Evolutionary conservation across 1,284 basidiomycete species (phyloP), one percentile per base, ranked within the genome.

Genomic region (Cryptococcus amylolentus): DNA sequence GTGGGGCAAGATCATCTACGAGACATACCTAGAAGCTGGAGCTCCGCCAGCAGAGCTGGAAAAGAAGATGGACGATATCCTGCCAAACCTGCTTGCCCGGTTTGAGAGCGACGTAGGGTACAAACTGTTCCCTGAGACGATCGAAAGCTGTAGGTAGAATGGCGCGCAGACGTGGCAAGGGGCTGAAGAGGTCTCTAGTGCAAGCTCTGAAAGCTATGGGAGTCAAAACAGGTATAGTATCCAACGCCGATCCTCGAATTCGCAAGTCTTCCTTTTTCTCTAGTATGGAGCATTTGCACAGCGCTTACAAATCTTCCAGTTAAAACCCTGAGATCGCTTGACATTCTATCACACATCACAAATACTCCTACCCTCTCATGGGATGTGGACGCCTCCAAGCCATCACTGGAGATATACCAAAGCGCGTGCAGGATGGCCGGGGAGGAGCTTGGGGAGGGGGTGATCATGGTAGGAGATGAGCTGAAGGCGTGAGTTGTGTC

Each of bases 401-500:
- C 77, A 5, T 63, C 68, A 26, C 8, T 45, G 1, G 41, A 50
- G 39, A 77, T 78, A 20, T 78, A 66, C 58, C 51, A 67, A 14
- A 55, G 54, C 0, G 76, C 77, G 3, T 72, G 71, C 51, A 38
- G 56, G 12, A 23, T 47, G 1, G 69, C 66, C 31, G 62, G 46
- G 0, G 70, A 68, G 53, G 40, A 47, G 5, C 35, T 46, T 1
- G 69, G 68, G 1, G 56, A 68, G 31, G 76, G 75, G 8, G 70
- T 75, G 3, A 54, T 78, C 26, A 75, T 77, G 72, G 63, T 78
- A 9, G 77, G 77, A 0, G 77, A 78, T 54, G 77, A 78, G 62
- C 64, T 77, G 10, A 65, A 71, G 41, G 76, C 76, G 75, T 77
- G 55, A 63, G 75, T 72, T 18, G 37, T 16, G 10, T 26, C 12